Base-by-base conservation (phyloP, 2,329 filamentous ascomycete genomes). In the Chaetomiaceae sp. region DNA sequence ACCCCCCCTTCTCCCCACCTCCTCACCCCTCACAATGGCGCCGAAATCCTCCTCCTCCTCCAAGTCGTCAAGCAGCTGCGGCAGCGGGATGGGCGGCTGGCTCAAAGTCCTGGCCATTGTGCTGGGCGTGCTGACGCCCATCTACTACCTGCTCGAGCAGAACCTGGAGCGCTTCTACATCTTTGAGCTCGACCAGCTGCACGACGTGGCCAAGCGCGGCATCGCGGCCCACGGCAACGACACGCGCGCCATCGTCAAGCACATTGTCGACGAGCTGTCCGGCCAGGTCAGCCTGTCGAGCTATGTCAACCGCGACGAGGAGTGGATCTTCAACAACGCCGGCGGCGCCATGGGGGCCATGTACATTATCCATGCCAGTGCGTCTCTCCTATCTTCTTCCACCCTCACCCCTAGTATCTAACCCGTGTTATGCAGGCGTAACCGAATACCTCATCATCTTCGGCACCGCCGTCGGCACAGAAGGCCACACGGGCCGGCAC, bases 391-490 rank as follows among this genome's bases (percentile, higher is more conserved):
- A 19, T n/a, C 38, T 3, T 11, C 17, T 7, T 36, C 7, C 17
- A 4, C 22, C 53, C 42, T 20, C 17, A 56, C 51, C 19, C 27
- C 22, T 25, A 8, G 29, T 20, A 37, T 34, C 39, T 20, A 17
- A 37, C 31, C 55, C 58, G 6, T 11, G 1, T 20, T 34, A 55
- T 42, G 11, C 46, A 82, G 81, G 83, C 66, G 77, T 96, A 57
- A 95, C 90, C 19, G 91, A 96, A 71, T 95, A 95, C 73, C 76
- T 95, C 62, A 94, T 95, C 69, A 84, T 95, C 72, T 95, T 94
- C 69, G 89, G 89, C 68, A 89, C 88, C 1, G 80, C 88, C 9
- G 73, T 91, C 62, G 90, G 90, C 63, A 95, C 91, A 12, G 90
- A 95, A 72, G 91, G 91, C 57, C 90, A 95, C 77, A 83, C 83